Conservation (phyloP, 768 basidiomycete genomes). For the Fibroporia radiculosa region DNA sequence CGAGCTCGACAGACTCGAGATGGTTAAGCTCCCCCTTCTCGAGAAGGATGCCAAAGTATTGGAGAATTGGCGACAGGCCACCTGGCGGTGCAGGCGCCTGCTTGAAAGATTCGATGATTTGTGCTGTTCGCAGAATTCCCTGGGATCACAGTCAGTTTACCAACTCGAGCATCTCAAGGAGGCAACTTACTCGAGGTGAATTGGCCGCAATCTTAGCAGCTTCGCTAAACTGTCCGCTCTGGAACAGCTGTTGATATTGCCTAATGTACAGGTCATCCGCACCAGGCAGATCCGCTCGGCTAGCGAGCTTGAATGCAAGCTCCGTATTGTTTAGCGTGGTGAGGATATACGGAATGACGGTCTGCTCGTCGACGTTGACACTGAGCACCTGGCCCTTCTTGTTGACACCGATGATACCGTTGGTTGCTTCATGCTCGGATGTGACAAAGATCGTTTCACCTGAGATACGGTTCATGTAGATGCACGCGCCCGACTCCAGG, state of each 20-base stretch:
- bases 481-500: constrained; percentile 91
- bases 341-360: constrained; percentile 91
- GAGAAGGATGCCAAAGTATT: constrained; percentile 97
- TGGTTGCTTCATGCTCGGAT: constrained; percentile 86
- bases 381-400: constrained; percentile 98
- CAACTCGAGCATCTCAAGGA: background rate
- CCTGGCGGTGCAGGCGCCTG: constrained; percentile 85
- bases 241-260: constrained; percentile 90
- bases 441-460: constrained; percentile 99
- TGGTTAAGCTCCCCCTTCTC: constrained; percentile 99
- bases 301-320: constrained; percentile 95
- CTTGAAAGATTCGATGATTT: constrained; percentile 98
- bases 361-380: constrained; percentile 94
- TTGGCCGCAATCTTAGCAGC: constrained; percentile 98
- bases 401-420: constrained; percentile 99
- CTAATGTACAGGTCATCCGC: constrained; percentile 95
- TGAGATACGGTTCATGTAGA: constrained; percentile 99
- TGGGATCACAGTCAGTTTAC: constrained; percentile 20
- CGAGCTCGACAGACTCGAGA: constrained; percentile 90
- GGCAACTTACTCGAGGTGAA: constrained; percentile 65
- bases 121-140: constrained; percentile 91
- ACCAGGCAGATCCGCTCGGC: constrained; percentile 91
- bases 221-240: constrained; percentile 80
- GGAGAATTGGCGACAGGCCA: constrained; percentile 89
- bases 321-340: constrained; percentile 94